Conservation (phyloP, 495 filamentous ascomycete genomes). For the Jackrogersella minutella region DNA sequence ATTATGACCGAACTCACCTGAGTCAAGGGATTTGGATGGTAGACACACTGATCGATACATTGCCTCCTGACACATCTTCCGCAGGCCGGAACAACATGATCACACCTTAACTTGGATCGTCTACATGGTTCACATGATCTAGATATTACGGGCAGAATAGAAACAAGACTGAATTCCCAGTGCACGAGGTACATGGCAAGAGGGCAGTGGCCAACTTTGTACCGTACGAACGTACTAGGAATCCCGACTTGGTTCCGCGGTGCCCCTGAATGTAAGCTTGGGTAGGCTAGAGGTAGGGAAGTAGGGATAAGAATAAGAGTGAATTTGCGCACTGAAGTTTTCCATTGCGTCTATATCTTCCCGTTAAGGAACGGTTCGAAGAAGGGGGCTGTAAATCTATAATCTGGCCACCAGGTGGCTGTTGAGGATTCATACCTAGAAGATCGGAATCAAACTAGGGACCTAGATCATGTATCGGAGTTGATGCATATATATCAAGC, state of each 20-base stretch:
- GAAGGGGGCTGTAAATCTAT: constrained; percentile 40
- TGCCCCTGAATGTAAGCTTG: constrained; percentile 20
- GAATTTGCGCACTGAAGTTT: constrained; percentile 42
- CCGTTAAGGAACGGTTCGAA: constrained; percentile 30
- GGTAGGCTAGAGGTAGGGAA: constrained; percentile 11
- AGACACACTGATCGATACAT: constrained; percentile 44
- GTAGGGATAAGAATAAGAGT: background rate
- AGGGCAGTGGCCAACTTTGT: background rate
- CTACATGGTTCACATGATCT: constrained; percentile 43
- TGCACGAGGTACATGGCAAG: constrained; percentile 1
- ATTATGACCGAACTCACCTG: constrained; percentile 33
- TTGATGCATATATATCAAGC: background rate
- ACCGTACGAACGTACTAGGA: constrained; percentile 1
- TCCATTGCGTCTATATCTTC: constrained; percentile 45
- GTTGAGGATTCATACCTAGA: constrained; percentile 31
- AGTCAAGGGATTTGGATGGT: constrained; percentile 46
- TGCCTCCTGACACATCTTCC: constrained; percentile 43
- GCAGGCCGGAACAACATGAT: constrained; percentile 46
- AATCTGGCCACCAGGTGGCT: constrained; percentile 43
- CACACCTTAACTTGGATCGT: constrained; percentile 46
- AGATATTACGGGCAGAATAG: constrained; percentile 1
- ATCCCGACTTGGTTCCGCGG: constrained; percentile 13
- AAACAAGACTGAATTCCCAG: constrained; percentile 20
- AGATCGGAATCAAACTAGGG: constrained; percentile 1
- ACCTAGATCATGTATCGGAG: constrained; percentile 5